Conservation (phyloP, 495 filamentous ascomycete species). For the Aspergillus sclerotioniger region DNA sequence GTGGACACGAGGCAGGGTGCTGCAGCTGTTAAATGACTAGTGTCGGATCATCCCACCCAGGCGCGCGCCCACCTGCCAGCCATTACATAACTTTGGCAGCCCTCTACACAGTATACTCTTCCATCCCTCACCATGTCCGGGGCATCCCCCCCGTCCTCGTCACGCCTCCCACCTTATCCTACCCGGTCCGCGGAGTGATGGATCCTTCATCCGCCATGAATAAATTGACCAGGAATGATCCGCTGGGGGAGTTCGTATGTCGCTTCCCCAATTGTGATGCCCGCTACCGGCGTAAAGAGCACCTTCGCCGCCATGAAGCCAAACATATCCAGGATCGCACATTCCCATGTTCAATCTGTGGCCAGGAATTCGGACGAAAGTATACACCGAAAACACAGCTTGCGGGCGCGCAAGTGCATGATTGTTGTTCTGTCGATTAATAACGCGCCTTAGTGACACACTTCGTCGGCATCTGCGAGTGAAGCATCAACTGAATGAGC, state of each 20-base stretch:
- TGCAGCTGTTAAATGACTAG: no score
- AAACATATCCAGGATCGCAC: slow-evolving; percentile 7
- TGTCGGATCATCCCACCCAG: no score
- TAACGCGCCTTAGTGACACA: slow-evolving; percentile 23
- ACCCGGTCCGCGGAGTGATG: no score
- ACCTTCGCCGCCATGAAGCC: slow-evolving; percentile 9
- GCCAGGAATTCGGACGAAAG: slow-evolving; percentile 22
- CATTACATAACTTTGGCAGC: no score
- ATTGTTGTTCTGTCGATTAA: not conserved
- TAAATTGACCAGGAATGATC: no score
- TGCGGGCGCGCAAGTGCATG: not conserved
- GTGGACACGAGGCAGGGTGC: no score
- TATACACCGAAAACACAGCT: not conserved
- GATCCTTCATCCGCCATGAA: no score
- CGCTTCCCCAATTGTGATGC: slow-evolving; percentile 5
- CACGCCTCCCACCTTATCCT: no score
- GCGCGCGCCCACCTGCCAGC: no score
- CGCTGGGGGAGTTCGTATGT: not conserved
- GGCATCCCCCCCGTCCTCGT: no score
- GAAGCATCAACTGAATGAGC: slow-evolving; percentile 20
- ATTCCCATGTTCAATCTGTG: slow-evolving; percentile 21
- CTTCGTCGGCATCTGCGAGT: slow-evolving; percentile 27
- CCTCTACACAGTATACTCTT: no score
- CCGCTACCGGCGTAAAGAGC: slow-evolving; percentile 14
- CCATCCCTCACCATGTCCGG: no score